Percentiles rank a stretch among this genome's conserved stretches.
These are phyloP conservation scores for Naganishia antarctica DNA, from an alignment of 768 basidiomycete genomes.

Conservation along the genomic window DNA sequence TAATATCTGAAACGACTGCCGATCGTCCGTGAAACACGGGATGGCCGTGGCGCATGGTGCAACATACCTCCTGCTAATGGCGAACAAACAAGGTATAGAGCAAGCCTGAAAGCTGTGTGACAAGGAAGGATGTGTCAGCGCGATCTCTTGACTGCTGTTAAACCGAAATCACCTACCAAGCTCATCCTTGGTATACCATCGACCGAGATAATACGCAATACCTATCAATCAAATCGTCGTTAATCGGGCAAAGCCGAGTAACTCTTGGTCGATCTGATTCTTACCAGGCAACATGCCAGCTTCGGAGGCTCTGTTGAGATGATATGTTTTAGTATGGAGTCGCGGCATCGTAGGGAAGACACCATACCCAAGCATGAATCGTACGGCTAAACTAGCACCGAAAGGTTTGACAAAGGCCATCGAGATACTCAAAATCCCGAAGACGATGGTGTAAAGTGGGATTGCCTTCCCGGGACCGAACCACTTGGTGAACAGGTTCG, in stretches of 20 bases:
- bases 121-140: no score
- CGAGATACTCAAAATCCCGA: conserved; percentile 26
- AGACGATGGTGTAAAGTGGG: conserved; percentile 25
- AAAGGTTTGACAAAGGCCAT: conserved; percentile 24
- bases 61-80: conserved; percentile 27
- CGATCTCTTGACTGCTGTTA: neutral
- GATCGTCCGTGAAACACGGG: neutral
- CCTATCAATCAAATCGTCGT: no score
- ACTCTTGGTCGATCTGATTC: neutral
- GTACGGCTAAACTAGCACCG: conserved; percentile 21
- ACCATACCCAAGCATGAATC: conserved; percentile 26
- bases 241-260: no score
- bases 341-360: conserved; percentile 28
- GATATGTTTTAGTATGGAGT: neutral
- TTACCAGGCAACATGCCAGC: conserved; percentile 25
- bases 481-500: conserved; percentile 27
- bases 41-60: no score
- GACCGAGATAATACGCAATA: conserved; percentile 26
- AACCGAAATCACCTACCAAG: neutral
- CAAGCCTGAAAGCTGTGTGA: conserved; percentile 21
- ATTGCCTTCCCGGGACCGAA: conserved; percentile 24
- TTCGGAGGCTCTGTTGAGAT: conserved; percentile 9
- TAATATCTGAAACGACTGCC: neutral
- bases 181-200: conserved; percentile 28
- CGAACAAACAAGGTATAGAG: conserved; percentile 25